Conservation (phyloP, 2,329 filamentous ascomycete species). For the Cryoendolithus antarcticus region DNA sequence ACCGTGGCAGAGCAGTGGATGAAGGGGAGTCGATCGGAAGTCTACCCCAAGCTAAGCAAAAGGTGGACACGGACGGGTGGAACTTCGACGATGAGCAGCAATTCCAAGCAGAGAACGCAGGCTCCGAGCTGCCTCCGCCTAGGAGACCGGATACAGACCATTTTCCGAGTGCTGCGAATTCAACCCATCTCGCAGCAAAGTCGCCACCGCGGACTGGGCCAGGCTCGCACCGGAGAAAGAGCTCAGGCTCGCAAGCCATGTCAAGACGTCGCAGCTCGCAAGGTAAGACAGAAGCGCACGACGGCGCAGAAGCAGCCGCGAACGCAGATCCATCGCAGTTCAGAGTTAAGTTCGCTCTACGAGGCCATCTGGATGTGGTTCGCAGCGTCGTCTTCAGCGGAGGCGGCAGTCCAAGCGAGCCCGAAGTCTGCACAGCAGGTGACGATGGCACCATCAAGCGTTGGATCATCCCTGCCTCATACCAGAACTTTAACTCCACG, state of each 20-base stretch:
- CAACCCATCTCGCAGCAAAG: conserved; percentile 55
- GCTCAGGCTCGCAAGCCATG: conserved; percentile 48
- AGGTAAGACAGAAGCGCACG: conserved; percentile 41
- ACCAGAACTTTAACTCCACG: conserved; percentile 47
- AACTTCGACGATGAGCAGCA: conserved; percentile 69
- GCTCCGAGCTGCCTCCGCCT: conserved; percentile 41
- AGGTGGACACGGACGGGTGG: conserved; percentile 59
- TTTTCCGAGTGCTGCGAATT: conserved; percentile 61
- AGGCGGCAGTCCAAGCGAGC: conserved; percentile 86
- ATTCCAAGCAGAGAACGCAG: conserved; percentile 43
- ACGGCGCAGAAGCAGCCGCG: conserved; percentile 26
- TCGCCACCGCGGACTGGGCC: conserved; percentile 58
- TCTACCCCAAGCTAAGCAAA: conserved; percentile 10
- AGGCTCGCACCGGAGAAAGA: conserved; percentile 64
- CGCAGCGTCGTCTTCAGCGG: conserved; percentile 93
- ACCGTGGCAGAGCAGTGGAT: conserved; percentile 41
- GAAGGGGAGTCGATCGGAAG: too few relatives aligned
- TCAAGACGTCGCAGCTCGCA: conserved; percentile 54
- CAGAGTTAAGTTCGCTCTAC: conserved; percentile 81
- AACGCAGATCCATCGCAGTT: conserved; percentile 66
- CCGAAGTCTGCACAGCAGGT: conserved; percentile 89
- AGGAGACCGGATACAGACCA: conserved; percentile 71
- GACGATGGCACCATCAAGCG: conserved; percentile 94
- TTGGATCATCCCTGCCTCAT: conserved; percentile 85
- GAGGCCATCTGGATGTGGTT: conserved; percentile 87